Conservation (phyloP, 306 rosid genomes). For the Cucumis cinereus region DNA sequence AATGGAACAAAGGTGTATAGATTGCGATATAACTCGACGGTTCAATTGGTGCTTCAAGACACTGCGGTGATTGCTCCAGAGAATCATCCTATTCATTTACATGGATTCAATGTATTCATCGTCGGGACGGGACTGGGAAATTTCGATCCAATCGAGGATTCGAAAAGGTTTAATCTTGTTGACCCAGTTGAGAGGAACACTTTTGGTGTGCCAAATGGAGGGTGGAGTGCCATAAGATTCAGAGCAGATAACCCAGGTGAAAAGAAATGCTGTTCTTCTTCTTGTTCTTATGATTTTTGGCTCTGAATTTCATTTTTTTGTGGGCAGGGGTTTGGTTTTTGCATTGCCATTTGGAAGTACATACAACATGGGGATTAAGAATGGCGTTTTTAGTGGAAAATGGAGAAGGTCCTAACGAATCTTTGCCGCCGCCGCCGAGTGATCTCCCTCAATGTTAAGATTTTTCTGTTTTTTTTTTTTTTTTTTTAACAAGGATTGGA, state of each 20-base stretch:
- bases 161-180: conserved; percentile 38
- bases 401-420: conserved; percentile 37
- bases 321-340: conserved; percentile 58
- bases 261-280: not conserved
- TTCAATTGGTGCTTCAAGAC: conserved; percentile 49
- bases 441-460: conserved; percentile 56
- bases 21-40: conserved; percentile 35
- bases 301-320: not conserved
- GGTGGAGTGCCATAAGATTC: conserved; percentile 77
- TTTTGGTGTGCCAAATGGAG: conserved; percentile 43
- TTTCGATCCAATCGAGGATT: conserved; percentile 43
- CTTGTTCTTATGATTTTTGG: not conserved
- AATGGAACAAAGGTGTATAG: conserved; percentile 47
- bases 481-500: not conserved
- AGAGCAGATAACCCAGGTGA: conserved; percentile 68
- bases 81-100: conserved; percentile 61
- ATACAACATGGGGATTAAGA: conserved; percentile 79
- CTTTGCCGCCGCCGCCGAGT: conserved; percentile 37
- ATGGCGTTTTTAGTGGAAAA: conserved; percentile 66
- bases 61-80: conserved; percentile 52
- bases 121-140: conserved; percentile 59
- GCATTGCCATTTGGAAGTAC: conserved; percentile 81
- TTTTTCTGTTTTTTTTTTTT: not conserved
- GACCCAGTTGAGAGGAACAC: conserved; percentile 78
- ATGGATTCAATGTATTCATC: conserved; percentile 58